phyloP scores from a whole-genome alignment of 305 asterid species.

The Fraxinus latifolia region DNA sequence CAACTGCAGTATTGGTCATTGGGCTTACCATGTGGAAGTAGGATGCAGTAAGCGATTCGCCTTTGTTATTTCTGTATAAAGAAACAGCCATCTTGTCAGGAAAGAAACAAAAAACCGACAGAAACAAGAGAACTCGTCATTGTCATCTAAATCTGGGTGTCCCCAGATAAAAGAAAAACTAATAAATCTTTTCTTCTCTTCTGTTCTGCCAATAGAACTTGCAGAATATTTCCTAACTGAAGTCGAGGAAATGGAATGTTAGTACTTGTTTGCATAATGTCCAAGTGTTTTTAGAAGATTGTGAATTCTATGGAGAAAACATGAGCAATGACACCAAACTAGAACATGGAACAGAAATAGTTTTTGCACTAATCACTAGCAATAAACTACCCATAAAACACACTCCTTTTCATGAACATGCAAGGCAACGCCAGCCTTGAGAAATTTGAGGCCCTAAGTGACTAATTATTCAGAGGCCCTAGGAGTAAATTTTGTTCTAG shows the following conservation, averaged over 20 bases:
- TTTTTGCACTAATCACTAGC: background rate
- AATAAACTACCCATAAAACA: background rate
- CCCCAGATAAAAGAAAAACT: background rate
- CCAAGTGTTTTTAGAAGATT: background rate
- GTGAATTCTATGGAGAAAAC: background rate
- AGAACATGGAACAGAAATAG: background rate
- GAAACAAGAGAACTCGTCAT: background rate
- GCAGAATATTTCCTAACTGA: background rate
- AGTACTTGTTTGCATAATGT: background rate
- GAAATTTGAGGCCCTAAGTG: background rate
- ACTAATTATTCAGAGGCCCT: background rate
- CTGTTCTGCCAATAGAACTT: background rate
- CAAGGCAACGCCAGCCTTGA: background rate
- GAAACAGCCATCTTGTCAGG: background rate
- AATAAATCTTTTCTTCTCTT: background rate
- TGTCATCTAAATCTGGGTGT: background rate
- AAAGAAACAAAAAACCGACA: background rate
- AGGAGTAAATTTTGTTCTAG: background rate
- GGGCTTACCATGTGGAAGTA: slow-evolving; percentile 78
- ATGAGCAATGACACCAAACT: background rate
- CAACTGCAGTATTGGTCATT: slow-evolving; percentile 73
- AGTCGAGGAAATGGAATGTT: background rate
- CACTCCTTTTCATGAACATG: background rate
- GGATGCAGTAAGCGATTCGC: slow-evolving; percentile 69
- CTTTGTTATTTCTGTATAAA: slow-evolving; percentile 64